These are phyloP conservation scores for Mercurialis annua DNA, from an alignment of 345 rosid species.

Conservation along the genomic window DNA sequence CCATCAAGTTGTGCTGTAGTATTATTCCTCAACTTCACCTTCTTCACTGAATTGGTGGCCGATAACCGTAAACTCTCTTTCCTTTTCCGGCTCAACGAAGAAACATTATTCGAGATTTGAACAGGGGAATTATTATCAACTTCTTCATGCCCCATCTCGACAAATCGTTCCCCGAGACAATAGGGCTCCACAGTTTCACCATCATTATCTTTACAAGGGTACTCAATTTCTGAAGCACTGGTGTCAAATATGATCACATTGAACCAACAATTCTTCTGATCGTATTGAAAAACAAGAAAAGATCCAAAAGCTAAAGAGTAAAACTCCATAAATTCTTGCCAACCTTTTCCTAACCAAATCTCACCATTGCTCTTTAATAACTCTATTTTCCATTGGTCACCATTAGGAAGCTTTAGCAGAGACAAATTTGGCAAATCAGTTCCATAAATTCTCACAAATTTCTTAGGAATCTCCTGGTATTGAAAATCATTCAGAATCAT, in stretches of 20 bases:
- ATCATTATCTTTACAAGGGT: background rate
- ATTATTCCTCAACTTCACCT: background rate
- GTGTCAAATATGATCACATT: constrained; percentile 11
- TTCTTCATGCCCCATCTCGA: background rate
- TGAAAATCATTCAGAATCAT: background rate
- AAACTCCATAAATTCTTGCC: constrained; percentile 16
- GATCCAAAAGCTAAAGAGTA: constrained; percentile 1
- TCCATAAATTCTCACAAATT: constrained; percentile 5
- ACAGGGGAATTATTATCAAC: background rate
- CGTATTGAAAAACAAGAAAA: constrained; percentile 11
- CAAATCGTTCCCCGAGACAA: background rate
- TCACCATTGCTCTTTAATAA: background rate
- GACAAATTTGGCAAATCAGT: background rate
- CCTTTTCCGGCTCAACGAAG: background rate
- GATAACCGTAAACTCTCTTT: background rate
- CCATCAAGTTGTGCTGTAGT: no score
- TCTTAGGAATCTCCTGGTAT: constrained; percentile 28
- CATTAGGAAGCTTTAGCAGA: constrained; percentile 1
- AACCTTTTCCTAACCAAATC: constrained; percentile 11
- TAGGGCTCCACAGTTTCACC: background rate
- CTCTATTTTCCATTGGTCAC: background rate
- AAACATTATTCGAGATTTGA: background rate
- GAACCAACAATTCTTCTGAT: background rate
- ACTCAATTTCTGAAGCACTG: constrained; percentile 9
- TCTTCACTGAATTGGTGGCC: background rate